A percentile compares a stretch with the other conserved stretches of the same genome.
Conservation (phyloP, 2,329 filamentous ascomycete genomes). For the Ophiosphaerella korrae region DNA sequence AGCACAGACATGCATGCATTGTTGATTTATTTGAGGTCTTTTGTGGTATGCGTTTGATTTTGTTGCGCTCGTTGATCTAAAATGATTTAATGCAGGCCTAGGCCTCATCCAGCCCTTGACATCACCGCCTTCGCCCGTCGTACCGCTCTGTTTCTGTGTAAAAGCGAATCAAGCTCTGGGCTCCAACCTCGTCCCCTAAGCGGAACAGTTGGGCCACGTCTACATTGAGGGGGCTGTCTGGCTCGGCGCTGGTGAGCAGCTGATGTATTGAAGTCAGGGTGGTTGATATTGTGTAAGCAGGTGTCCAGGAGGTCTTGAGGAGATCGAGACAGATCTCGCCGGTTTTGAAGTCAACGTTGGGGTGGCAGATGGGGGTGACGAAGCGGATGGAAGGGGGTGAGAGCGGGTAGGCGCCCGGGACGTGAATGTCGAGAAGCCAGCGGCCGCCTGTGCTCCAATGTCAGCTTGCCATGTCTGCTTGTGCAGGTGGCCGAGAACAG, state of each 20-base stretch:
- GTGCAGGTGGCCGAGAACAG: neutral
- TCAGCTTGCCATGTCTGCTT: neutral
- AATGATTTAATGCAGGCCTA: too few species aligned
- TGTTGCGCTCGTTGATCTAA: too few species aligned
- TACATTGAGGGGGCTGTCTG: constrained; percentile 78
- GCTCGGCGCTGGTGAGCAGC: constrained; percentile 70
- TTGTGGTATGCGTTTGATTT: too few species aligned
- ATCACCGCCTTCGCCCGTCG: constrained; percentile 3
- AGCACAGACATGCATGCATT: too few species aligned
- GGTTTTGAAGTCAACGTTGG: constrained; percentile 58
- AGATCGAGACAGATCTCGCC: constrained; percentile 96
- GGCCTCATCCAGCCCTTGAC: neutral
- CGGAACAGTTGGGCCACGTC: constrained; percentile 75
- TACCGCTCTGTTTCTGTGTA: constrained; percentile 65
- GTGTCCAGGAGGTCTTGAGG: constrained; percentile 77
- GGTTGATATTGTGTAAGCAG: constrained; percentile 79
- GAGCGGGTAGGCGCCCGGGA: constrained; percentile 80
- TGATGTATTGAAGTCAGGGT: constrained; percentile 75
- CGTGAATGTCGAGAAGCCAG: constrained; percentile 79
- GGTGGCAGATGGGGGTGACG: constrained; percentile 58
- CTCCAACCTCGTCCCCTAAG: constrained; percentile 70
- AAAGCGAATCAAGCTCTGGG: constrained; percentile 72
- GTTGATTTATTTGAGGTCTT: too few species aligned
- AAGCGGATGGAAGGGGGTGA: constrained; percentile 79
- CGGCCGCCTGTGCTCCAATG: constrained; percentile 62